Base-by-base conservation (phyloP, 306 rosid species). In the Gleditsia sinensis region DNA sequence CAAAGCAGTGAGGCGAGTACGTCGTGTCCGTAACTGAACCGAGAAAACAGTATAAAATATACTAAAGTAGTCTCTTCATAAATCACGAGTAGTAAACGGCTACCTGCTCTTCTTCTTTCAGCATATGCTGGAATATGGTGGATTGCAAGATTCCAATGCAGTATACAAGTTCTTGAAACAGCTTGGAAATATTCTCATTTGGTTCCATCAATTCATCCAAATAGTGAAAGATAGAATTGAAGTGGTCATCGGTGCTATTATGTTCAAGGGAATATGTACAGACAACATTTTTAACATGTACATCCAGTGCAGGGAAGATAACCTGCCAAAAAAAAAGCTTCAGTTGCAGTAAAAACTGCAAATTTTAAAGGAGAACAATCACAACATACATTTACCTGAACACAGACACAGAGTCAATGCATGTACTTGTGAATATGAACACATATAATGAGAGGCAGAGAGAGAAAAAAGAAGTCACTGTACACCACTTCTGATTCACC, bases 91-190 rank as follows among this genome's bases (percentile, higher is more conserved):
- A 28, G 74, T 23, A 59, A 76, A 53, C 39, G 33, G 21, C 70
- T 73, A 86, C 98, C 93, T 94, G 98, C 69, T 91, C 75, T 92
- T 94, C 98, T 87, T 91, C 98, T 83, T 94, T 94, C 54, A 83
- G 77, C 97, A 94, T 91, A 79, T 91, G 95, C 59, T 86, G 92
- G 84, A 67, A 85, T 57, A 77, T 71, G 60, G 83, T 86, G 54
- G 84, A 64, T 73, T 90, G 88, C 48, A 90, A 80, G 61, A 89
- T 86, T 69, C 91, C 90, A 45, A 91, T 83, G 71, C 90, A 83
- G 75, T 69, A 74, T 50, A 91, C 80, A 58, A 94, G 96, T 76
- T 91, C 93, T 74, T 89, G 93, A 79, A 85, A 88, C 72, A 85
- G 81, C 77, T 81, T 80, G 57, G 83, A 58, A 72, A 84, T 72